Evolutionary conservation across 2,329 filamentous ascomycete genomes (phyloP).

Genomic region (Penicillium paneum): DNA sequence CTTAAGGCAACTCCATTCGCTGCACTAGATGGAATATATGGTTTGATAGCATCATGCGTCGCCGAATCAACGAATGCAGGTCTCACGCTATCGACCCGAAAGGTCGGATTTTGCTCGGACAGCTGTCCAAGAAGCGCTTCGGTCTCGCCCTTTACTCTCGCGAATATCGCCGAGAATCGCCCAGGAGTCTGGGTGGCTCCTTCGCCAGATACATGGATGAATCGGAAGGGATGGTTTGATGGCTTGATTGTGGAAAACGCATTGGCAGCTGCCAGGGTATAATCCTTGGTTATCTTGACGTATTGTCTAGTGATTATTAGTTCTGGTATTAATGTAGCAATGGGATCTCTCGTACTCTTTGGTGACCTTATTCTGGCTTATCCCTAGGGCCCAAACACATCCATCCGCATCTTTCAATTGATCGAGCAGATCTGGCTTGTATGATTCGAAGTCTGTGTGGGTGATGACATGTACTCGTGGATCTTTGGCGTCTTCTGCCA

Average conservation of each 20-base stretch:
- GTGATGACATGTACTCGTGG: slow-evolving; percentile 61
- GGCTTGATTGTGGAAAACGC: slow-evolving; percentile 55
- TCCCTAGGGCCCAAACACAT: slow-evolving; percentile 72
- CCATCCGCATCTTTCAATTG: slow-evolving; percentile 63
- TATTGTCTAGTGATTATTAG: slow-evolving; percentile 52
- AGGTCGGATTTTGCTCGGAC: slow-evolving; percentile 37
- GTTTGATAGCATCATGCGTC: slow-evolving; percentile 40
- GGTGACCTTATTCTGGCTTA: slow-evolving; percentile 57
- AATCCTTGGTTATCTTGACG: slow-evolving; percentile 65
- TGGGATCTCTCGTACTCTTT: slow-evolving; percentile 51
- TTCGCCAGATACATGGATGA: slow-evolving; percentile 66
- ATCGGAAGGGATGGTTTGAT: slow-evolving; percentile 55
- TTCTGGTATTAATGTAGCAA: background rate
- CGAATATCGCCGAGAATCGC: slow-evolving; percentile 57
- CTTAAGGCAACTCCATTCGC: slow-evolving; percentile 21
- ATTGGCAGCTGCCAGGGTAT: slow-evolving; percentile 60
- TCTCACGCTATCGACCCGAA: slow-evolving; percentile 58
- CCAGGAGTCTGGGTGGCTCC: slow-evolving; percentile 47
- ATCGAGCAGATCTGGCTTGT: slow-evolving; percentile 56
- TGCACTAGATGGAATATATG: slow-evolving; percentile 25
- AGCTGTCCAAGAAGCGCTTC: slow-evolving; percentile 60
- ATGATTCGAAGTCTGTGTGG: slow-evolving; percentile 64
- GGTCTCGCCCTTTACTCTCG: slow-evolving; percentile 63
- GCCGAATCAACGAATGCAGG: slow-evolving; percentile 58
- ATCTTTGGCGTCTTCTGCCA: slow-evolving; percentile 50